phyloP scores from a whole-genome alignment of 2,329 filamentous ascomycete species.

The Xylaria sp. region DNA sequence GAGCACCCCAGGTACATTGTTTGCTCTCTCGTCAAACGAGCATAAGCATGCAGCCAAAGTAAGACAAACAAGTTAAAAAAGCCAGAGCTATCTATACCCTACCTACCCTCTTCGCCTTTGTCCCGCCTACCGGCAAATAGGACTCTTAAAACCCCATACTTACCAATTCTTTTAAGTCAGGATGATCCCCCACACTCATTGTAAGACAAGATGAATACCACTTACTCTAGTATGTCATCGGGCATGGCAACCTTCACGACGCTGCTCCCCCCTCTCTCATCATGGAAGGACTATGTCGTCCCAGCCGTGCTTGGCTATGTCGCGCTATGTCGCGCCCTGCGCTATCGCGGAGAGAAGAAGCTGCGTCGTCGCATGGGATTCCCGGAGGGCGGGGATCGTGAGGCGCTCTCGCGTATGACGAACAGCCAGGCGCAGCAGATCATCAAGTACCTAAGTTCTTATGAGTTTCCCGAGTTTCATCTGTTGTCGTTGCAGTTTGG shows the following conservation, averaged over 20 bases:
- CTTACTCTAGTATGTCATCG: constrained; percentile 3
- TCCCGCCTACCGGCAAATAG: background rate
- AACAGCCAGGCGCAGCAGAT: constrained; percentile 48
- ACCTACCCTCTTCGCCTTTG: background rate
- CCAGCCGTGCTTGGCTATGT: constrained; percentile 41
- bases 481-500: constrained; percentile 47
- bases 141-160: background rate
- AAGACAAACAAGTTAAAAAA: background rate
- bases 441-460: constrained; percentile 40
- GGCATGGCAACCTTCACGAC: constrained; percentile 17
- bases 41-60: no score
- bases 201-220: constrained; percentile 25
- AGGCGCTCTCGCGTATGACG: constrained; percentile 47
- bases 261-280: constrained; percentile 17
- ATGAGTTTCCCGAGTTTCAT: constrained; percentile 47
- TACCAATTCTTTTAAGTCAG: background rate
- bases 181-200: background rate
- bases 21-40: no score
- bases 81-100: no score
- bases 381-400: constrained; percentile 39
- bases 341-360: constrained; percentile 45
- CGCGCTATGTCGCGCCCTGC: constrained; percentile 44
- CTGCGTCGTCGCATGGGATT: constrained; percentile 44
- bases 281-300: constrained; percentile 40
- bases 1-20: no score